Percentiles rank a stretch among this genome's conserved stretches.
Evolutionary conservation across 1,284 basidiomycete species (phyloP).

Genomic region (Naganishia albida): DNA sequence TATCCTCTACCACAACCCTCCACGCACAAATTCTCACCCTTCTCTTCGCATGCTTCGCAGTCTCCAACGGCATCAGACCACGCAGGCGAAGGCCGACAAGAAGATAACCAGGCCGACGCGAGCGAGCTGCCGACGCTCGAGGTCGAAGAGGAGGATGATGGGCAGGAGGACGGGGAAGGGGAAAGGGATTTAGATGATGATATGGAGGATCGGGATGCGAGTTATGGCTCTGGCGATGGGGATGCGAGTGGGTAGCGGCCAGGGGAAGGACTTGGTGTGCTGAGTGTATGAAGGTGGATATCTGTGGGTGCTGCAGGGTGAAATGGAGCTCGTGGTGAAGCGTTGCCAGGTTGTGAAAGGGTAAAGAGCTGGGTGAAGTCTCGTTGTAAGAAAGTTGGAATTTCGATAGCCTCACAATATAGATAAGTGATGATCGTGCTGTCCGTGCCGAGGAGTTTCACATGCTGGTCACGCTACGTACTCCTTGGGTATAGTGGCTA

Average conservation of each 20-base stretch:
- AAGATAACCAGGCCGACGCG: slow-evolving; percentile 16
- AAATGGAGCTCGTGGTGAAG: no score
- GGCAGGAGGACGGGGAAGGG: not conserved
- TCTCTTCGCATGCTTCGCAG: not conserved
- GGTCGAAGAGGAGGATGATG: slow-evolving; percentile 15
- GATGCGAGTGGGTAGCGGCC: not conserved
- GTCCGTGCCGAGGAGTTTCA: no score
- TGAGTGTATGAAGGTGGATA: not conserved
- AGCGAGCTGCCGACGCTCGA: slow-evolving; percentile 3
- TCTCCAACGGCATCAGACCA: slow-evolving; percentile 27
- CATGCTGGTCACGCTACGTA: no score
- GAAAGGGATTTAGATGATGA: slow-evolving; percentile 29
- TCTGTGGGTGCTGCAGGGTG: not conserved
- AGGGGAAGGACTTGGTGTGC: not conserved
- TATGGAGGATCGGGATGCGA: slow-evolving; percentile 30
- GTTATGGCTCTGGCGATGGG: slow-evolving; percentile 3
- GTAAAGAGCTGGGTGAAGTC: no score
- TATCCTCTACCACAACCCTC: not conserved
- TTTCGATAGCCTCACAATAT: no score
- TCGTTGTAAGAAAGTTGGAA: no score
- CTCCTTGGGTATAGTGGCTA: no score
- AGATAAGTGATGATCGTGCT: no score
- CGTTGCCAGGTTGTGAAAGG: no score
- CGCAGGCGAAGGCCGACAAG: slow-evolving; percentile 4
- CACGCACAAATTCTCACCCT: not conserved